Evolutionary conservation across 768 basidiomycete genomes (phyloP).

Genomic region (Boletus subparvulus): DNA sequence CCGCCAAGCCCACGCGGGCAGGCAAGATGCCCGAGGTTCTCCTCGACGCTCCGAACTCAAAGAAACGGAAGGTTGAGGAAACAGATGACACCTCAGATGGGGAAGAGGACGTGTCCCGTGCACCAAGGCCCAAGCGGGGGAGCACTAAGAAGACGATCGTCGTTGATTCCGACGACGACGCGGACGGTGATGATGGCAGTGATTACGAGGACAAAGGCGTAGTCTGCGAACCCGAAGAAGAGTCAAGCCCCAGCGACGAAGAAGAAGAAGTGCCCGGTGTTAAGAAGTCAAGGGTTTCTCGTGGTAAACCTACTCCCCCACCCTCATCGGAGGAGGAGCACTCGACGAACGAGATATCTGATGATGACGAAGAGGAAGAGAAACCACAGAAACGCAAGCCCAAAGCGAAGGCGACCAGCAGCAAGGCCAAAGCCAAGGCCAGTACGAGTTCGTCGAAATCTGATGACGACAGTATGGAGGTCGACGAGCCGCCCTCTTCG

Average conservation of each 20-base stretch:
- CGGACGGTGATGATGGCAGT: constrained; percentile 28
- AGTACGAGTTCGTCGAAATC: constrained; percentile 33
- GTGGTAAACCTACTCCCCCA: constrained; percentile 27
- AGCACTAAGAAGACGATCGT: constrained; percentile 39
- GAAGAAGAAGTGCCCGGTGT: constrained; percentile 21
- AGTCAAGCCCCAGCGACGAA: constrained; percentile 25
- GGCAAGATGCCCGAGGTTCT: constrained; percentile 58
- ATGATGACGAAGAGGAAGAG: constrained; percentile 29
- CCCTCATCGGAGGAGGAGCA: constrained; percentile 35
- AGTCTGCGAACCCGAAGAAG: constrained; percentile 41
- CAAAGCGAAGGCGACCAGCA: constrained; percentile 18
- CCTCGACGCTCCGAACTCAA: constrained; percentile 36
- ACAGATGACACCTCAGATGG: constrained; percentile 23
- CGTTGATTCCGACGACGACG: constrained; percentile 55
- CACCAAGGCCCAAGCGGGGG: constrained; percentile 38
- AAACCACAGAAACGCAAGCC: constrained; percentile 34
- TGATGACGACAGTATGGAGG: constrained; percentile 53
- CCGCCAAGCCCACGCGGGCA: constrained; percentile 34
- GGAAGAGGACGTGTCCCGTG: constrained; percentile 39
- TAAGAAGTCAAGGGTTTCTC: constrained; percentile 23
- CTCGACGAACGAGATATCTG: constrained; percentile 22
- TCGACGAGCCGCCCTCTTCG: constrained; percentile 46
- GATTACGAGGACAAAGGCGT: constrained; percentile 33
- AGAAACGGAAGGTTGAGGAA: constrained; percentile 18
- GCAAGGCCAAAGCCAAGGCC: constrained; percentile 24